Conservation (phyloP, 1,284 basidiomycete species). For the Pseudozyma sp. region DNA sequence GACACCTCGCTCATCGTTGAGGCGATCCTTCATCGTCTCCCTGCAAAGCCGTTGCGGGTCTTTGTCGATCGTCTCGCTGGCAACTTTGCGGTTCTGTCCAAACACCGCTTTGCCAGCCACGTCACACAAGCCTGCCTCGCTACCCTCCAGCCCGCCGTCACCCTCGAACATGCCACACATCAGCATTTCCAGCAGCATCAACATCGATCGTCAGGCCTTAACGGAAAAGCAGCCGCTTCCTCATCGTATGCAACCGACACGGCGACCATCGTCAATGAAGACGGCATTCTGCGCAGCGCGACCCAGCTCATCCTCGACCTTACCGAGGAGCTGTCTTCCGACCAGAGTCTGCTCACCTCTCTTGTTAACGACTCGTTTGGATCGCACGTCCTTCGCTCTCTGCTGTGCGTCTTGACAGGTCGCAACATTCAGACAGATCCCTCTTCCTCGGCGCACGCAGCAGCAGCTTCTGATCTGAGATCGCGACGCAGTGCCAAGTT, state of each 20-base stretch:
- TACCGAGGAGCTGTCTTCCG: constrained; percentile 40
- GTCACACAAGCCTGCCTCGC: constrained; percentile 56
- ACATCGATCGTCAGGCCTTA: constrained; percentile 9
- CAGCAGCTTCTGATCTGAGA: constrained; percentile 30
- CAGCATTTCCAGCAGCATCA: constrained; percentile 26
- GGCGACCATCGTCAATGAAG: constrained; percentile 42
- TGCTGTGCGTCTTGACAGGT: constrained; percentile 58
- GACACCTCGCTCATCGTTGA: constrained; percentile 65
- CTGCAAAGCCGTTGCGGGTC: constrained; percentile 57
- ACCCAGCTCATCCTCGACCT: constrained; percentile 54
- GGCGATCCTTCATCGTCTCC: constrained; percentile 50
- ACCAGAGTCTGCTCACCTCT: constrained; percentile 10
- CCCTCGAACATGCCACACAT: constrained; percentile 27
- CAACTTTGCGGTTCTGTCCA: constrained; percentile 50
- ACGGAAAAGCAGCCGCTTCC: constrained; percentile 21
- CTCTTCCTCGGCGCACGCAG: constrained; percentile 6
- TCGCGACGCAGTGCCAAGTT: constrained; percentile 61
- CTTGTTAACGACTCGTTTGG: constrained; percentile 57
- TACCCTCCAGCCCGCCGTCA: constrained; percentile 47
- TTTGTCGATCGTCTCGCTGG: constrained; percentile 64
- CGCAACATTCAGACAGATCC: constrained; percentile 37
- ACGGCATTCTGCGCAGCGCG: constrained; percentile 53
- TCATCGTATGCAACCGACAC: constrained; percentile 34
- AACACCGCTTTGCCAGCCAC: constrained; percentile 66
- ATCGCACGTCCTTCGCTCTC: constrained; percentile 59